These are phyloP conservation scores for Geosmithia putterillii DNA, from an alignment of 2,329 filamentous ascomycete genomes.

Conservation along the genomic window DNA sequence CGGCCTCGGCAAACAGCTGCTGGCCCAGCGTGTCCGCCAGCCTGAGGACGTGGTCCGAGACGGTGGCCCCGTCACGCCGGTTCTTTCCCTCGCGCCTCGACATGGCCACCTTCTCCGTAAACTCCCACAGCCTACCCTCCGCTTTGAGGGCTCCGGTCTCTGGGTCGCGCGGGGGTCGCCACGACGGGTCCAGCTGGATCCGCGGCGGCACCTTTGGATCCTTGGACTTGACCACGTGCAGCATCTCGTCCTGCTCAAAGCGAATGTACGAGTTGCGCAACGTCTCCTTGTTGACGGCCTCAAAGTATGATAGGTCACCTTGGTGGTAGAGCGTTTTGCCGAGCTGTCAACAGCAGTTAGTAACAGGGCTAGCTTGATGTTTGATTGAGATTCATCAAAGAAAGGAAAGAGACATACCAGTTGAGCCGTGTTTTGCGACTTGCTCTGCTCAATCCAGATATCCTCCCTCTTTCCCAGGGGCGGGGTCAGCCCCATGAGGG, in stretches of 20 bases:
- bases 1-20: conserved; percentile 51
- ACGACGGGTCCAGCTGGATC: conserved; percentile 60
- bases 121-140: conserved; percentile 76
- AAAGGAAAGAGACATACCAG: conserved; percentile 37
- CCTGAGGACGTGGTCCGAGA: conserved; percentile 66
- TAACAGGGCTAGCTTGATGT: too few species aligned
- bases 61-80: conserved; percentile 80
- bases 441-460: conserved; percentile 66
- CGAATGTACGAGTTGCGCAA: conserved; percentile 84
- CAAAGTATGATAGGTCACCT: conserved; percentile 92
- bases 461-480: conserved; percentile 47
- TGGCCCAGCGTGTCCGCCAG: conserved; percentile 65
- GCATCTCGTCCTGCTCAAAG: conserved; percentile 83
- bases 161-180: conserved; percentile 57
- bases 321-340: conserved; percentile 97
- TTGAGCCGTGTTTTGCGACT: conserved; percentile 72
- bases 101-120: conserved; percentile 76
- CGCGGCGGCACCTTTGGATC: conserved; percentile 48
- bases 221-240: conserved; percentile 59
- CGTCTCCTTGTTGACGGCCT: conserved; percentile 96
- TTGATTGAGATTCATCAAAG: not conserved
- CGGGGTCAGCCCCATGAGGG: conserved; percentile 74
- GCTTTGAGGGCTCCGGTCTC: conserved; percentile 49
- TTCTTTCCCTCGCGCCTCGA: conserved; percentile 90
- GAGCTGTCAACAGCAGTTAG: too few species aligned